These are phyloP conservation scores for Aurantiochytrium sp. DNA, from an alignment of 108 stramenopile genomes.

Conservation along the genomic window DNA sequence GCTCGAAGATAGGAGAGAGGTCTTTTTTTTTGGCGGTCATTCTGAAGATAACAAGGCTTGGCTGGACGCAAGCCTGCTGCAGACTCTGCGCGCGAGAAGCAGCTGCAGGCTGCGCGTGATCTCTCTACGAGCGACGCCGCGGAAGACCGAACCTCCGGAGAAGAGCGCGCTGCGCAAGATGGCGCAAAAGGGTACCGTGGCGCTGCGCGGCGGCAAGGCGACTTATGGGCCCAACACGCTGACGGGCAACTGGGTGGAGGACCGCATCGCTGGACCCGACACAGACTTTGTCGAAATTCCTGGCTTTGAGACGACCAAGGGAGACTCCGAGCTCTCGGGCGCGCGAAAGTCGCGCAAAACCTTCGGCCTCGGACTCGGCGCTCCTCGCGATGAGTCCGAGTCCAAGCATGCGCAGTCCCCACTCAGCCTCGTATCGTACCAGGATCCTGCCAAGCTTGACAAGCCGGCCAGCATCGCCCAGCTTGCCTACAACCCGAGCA, in stretches of 20 bases:
- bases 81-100: too few species aligned
- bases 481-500: neutral
- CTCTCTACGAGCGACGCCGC: too few species aligned
- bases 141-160: too few species aligned
- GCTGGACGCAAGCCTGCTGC: too few species aligned
- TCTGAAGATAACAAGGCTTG: too few species aligned
- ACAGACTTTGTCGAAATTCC: neutral
- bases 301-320: constrained; percentile 16
- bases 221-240: neutral
- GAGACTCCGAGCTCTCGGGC: neutral
- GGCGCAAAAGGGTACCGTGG: neutral
- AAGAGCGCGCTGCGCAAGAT: neutral
- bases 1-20: too few species aligned
- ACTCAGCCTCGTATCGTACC: neutral
- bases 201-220: neutral
- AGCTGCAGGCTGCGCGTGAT: too few species aligned
- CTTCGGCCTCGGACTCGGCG: neutral
- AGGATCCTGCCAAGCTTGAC: neutral
- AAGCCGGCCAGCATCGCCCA: neutral
- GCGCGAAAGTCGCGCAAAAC: neutral
- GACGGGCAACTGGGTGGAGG: constrained; percentile 18
- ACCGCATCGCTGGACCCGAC: neutral
- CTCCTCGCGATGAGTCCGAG: neutral
- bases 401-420: neutral
- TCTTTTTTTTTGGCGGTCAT: too few species aligned